phyloP scores from a whole-genome alignment of 2,329 filamentous ascomycete genomes.

The Colletotrichum aenigma region DNA sequence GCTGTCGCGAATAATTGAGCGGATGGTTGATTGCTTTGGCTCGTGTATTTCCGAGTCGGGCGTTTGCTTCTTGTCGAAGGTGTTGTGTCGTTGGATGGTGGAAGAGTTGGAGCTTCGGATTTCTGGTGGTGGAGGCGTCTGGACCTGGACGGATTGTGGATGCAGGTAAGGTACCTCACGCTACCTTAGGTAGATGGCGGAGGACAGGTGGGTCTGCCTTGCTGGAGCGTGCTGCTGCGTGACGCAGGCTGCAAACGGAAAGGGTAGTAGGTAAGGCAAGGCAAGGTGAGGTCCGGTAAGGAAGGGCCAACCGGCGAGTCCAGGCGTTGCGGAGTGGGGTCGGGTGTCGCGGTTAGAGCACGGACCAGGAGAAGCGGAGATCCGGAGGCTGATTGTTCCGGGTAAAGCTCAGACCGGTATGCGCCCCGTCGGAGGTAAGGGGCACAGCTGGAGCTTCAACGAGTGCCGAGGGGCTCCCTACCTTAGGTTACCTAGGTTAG shows the following conservation, averaged over 20 bases:
- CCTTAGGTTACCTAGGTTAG: not conserved
- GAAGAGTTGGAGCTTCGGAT: conserved; percentile 4
- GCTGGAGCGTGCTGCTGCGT: not conserved
- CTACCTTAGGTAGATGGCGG: not conserved
- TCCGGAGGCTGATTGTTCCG: not conserved
- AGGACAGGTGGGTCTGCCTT: not conserved
- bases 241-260: conserved; percentile 3
- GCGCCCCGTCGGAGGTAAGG: not conserved
- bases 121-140: not conserved
- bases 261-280: not conserved
- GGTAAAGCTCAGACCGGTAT: not conserved
- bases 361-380: not conserved
- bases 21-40: not conserved
- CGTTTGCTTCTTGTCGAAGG: not conserved
- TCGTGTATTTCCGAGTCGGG: not conserved
- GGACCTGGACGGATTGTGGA: not conserved
- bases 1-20: not conserved
- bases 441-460: not conserved
- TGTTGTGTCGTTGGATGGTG: not conserved
- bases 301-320: not conserved
- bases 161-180: not conserved
- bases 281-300: not conserved
- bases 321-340: conserved; percentile 1
- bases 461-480: not conserved
- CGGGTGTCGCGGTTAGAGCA: not conserved